phyloP scores from a whole-genome alignment of 345 rosid genomes.

The Arabidopsis thaliana region TAIR10.1 NC_003070.9:19838501-19839000 shows the following conservation, averaged over 20 bases:
- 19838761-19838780: neutral
- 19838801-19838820: slow-evolving; percentile 13
- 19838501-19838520: slow-evolving; percentile 58
- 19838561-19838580: slow-evolving; percentile 62
- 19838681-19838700: slow-evolving; percentile 45
- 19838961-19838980: slow-evolving; percentile 58
- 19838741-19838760: slow-evolving; percentile 55
- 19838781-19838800: slow-evolving; percentile 17
- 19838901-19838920: slow-evolving; percentile 52
- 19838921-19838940: slow-evolving; percentile 52
- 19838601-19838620: slow-evolving; percentile 54
- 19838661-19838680: slow-evolving; percentile 54
- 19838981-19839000: slow-evolving; percentile 58
- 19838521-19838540: slow-evolving; percentile 45
- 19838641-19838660: slow-evolving; percentile 59
- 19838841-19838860: slow-evolving; percentile 60
- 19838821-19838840: slow-evolving; percentile 52
- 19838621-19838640: slow-evolving; percentile 65
- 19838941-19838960: slow-evolving; percentile 63
- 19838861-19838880: slow-evolving; percentile 59
- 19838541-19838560: slow-evolving; percentile 52
- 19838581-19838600: slow-evolving; percentile 60
- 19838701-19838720: slow-evolving; percentile 59
- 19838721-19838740: slow-evolving; percentile 72
- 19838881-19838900: slow-evolving; percentile 49